Conservation (phyloP, 495 filamentous ascomycete genomes). For the Penicillium pulvis region DNA sequence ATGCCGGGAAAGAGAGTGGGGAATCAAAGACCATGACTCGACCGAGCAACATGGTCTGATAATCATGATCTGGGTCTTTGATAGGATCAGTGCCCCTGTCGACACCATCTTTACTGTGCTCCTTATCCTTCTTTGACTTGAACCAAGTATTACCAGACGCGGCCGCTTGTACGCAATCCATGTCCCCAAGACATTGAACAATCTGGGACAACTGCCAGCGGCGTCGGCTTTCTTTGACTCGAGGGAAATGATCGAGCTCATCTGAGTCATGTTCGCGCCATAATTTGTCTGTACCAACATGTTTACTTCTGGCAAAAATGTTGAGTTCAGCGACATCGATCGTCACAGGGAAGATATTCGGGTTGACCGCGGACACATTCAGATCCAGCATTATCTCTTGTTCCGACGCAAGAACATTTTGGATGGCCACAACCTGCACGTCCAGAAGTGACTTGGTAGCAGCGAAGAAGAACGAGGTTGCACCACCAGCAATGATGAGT, state of each 20-base stretch:
- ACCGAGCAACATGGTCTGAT: conserved; percentile 86
- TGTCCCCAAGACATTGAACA: conserved; percentile 31
- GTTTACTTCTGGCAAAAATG: conserved; percentile 89
- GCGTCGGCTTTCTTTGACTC: conserved; percentile 38
- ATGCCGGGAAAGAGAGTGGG: conserved; percentile 82
- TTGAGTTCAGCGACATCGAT: conserved; percentile 84
- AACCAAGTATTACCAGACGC: conserved; percentile 10
- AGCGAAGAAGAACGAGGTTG: conserved; percentile 82
- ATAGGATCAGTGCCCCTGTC: conserved; percentile 77
- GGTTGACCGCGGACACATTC: conserved; percentile 84
- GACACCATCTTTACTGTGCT: conserved; percentile 40
- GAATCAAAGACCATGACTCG: conserved; percentile 85
- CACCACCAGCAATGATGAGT: conserved; percentile 73
- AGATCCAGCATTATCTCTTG: conserved; percentile 96
- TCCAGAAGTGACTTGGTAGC: conserved; percentile 85
- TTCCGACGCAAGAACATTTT: conserved; percentile 88
- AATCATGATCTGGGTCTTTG: conserved; percentile 61
- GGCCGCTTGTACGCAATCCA: conserved; percentile 25
- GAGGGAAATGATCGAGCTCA: conserved; percentile 34
- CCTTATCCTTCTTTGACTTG: not conserved
- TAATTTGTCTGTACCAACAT: conserved; percentile 75
- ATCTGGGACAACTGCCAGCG: conserved; percentile 36
- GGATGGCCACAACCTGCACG: conserved; percentile 73
- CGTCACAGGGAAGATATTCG: conserved; percentile 83
- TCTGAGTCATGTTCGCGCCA: conserved; percentile 60